A percentile compares a stretch with the other conserved stretches of the same genome.
Conservation (phyloP, 805 yeast genomes). For the Candida tallmaniae region DNA sequence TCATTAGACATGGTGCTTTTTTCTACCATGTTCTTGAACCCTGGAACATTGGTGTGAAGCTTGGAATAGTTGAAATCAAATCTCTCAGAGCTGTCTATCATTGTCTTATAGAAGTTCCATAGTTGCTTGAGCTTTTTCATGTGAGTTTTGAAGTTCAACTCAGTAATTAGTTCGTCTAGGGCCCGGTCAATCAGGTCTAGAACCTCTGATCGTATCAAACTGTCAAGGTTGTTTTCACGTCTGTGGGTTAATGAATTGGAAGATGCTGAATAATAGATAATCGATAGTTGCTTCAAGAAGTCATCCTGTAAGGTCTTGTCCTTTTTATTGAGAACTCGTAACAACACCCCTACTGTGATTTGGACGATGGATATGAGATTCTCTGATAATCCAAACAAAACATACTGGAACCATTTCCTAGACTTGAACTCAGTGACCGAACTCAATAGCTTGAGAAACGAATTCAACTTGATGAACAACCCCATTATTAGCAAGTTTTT, state of each 20-base stretch:
- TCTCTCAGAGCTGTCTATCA: constrained; percentile 27
- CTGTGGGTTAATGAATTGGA: constrained; percentile 2
- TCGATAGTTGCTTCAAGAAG: constrained; percentile 11
- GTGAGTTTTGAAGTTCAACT: constrained; percentile 4
- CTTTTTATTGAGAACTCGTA: constrained; percentile 8
- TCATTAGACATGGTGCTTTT: not conserved
- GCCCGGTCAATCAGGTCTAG: constrained; percentile 4
- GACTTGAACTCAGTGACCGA: not conserved
- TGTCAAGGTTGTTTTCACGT: constrained; percentile 2
- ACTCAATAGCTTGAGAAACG: constrained; percentile 4
- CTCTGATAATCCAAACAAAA: constrained; percentile 7
- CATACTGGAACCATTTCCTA: constrained; percentile 7
- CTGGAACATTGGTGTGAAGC: constrained; percentile 28
- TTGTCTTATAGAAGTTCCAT: constrained; percentile 39
- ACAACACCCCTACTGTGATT: constrained; percentile 9
- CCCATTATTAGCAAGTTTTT: constrained; percentile 8
- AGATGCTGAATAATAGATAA: constrained; percentile 8
- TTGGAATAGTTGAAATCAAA: constrained; percentile 29
- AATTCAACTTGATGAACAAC: constrained; percentile 8
- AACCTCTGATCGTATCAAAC: constrained; percentile 7
- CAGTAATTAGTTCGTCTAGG: constrained; percentile 1
- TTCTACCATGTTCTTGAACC: constrained; percentile 11
- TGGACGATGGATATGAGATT: constrained; percentile 8
- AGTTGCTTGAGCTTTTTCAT: constrained; percentile 7
- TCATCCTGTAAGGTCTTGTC: constrained; percentile 8